Percentiles rank a stretch among this genome's conserved stretches.
These are phyloP conservation scores for Musa itinerans DNA, from an alignment of 176 grass and related monocot species.

Conservation along the genomic window DNA sequence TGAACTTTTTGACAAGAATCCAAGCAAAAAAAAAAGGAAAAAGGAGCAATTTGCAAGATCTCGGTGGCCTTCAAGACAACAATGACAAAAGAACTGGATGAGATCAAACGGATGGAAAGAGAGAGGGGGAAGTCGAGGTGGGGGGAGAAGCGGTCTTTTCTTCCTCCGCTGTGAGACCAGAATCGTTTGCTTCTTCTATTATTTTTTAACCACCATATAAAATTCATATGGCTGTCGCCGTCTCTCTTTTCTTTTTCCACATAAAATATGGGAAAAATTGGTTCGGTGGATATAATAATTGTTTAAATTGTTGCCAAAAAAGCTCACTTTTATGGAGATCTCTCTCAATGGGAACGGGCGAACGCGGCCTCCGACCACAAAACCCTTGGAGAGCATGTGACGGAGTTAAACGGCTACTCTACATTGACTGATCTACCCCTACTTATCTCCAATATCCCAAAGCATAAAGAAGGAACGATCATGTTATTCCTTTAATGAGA, in stretches of 20 bases:
- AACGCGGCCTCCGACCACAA: not conserved
- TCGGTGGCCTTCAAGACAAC: not conserved
- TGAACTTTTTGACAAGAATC: not conserved
- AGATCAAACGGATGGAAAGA: not conserved
- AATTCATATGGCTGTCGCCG: conserved; percentile 4
- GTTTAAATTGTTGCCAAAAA: not conserved
- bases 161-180: not conserved
- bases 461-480: not conserved
- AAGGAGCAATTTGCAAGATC: not conserved
- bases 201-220: conserved; percentile 17
- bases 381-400: not conserved
- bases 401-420: not conserved
- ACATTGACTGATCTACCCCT: not conserved
- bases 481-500: not conserved
- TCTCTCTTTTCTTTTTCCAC: not conserved
- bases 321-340: not conserved
- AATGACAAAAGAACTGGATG: not conserved
- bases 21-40: not conserved
- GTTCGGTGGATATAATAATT: conserved; percentile 10
- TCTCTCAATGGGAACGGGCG: not conserved
- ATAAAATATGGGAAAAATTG: not conserved
- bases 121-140: not conserved
- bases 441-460: no score
- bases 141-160: not conserved
- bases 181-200: not conserved